phyloP scores from a whole-genome alignment of 768 basidiomycete species.

The Psilocybe sp. region DNA sequence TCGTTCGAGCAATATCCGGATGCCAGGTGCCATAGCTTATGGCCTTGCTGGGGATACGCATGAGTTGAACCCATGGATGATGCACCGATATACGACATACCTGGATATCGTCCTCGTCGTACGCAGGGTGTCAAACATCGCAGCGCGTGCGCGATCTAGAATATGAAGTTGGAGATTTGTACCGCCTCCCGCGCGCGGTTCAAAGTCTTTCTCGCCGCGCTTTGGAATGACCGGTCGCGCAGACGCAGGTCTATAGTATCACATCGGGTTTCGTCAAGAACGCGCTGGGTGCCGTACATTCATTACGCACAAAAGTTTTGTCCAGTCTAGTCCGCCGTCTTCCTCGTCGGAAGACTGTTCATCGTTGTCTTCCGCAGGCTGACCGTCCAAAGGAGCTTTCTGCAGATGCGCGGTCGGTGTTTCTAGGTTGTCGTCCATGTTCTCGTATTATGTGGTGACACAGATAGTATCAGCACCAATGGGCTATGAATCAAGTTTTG shows the following conservation, averaged over 20 bases:
- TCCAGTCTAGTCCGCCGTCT: conserved; percentile 80
- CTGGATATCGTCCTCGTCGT: conserved; percentile 73
- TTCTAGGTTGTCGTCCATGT: conserved; percentile 67
- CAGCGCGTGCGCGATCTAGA: conserved; percentile 73
- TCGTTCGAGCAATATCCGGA: conserved; percentile 57
- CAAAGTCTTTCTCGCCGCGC: conserved; percentile 97
- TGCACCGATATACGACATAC: conserved; percentile 35
- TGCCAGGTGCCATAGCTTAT: conserved; percentile 84
- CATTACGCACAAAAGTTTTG: conserved; percentile 57
- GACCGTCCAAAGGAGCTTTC: conserved; percentile 23
- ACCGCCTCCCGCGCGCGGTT: conserved; percentile 66
- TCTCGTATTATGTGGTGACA: background rate
- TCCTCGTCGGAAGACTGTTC: conserved; percentile 60
- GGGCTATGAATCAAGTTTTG: background rate
- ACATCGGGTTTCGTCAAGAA: conserved; percentile 5
- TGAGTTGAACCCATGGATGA: background rate
- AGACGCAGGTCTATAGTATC: conserved; percentile 30
- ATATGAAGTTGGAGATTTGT: conserved; percentile 79
- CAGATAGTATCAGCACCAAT: background rate
- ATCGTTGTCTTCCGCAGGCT: conserved; percentile 36
- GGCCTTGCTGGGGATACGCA: conserved; percentile 51
- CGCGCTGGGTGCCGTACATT: conserved; percentile 2
- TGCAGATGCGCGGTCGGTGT: conserved; percentile 28
- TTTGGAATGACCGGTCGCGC: conserved; percentile 82
- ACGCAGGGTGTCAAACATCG: conserved; percentile 83